Conservation (phyloP, 164 flowering plant species). For the Magnolia sinica region DNA sequence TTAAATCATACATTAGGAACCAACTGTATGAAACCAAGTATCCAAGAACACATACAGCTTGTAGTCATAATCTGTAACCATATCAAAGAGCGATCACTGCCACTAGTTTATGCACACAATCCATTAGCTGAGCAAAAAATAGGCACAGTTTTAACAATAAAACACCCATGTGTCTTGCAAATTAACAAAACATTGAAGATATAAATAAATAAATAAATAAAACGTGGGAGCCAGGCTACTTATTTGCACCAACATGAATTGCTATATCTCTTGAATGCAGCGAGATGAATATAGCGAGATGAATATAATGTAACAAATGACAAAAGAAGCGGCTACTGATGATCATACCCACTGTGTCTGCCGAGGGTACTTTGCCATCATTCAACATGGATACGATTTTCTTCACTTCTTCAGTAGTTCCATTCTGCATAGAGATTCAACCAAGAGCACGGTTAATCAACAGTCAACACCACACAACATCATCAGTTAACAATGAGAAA, state of each 20-base stretch:
- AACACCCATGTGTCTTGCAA: too few relatives aligned
- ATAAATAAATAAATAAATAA: too few relatives aligned
- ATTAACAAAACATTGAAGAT: too few relatives aligned
- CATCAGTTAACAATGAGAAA: not conserved
- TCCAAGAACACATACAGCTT: too few relatives aligned
- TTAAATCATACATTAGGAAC: too few relatives aligned
- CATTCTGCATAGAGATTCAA: constrained; percentile 51
- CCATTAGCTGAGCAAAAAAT: too few relatives aligned
- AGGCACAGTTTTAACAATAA: too few relatives aligned
- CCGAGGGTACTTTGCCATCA: constrained; percentile 69
- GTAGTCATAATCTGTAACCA: too few relatives aligned
- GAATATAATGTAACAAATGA: not conserved
- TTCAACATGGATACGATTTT: constrained; percentile 64
- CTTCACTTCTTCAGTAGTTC: constrained; percentile 78
- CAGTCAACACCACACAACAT: not conserved
- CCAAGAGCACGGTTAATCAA: not conserved
- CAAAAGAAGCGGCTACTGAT: not conserved
- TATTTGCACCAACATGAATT: too few relatives aligned
- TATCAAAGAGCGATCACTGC: too few relatives aligned
- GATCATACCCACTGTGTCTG: constrained; percentile 66
- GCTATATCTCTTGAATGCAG: not conserved
- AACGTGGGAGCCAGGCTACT: not conserved
- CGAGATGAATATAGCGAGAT: not conserved
- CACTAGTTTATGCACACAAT: too few relatives aligned
- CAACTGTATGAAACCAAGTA: too few relatives aligned